Percentiles rank a stretch among this genome's conserved stretches.
These are phyloP conservation scores for Batrachochytrium dendrobatidis DNA, from an alignment of 371 early-diverging fungal species.

Conservation along the genomic window DNA sequence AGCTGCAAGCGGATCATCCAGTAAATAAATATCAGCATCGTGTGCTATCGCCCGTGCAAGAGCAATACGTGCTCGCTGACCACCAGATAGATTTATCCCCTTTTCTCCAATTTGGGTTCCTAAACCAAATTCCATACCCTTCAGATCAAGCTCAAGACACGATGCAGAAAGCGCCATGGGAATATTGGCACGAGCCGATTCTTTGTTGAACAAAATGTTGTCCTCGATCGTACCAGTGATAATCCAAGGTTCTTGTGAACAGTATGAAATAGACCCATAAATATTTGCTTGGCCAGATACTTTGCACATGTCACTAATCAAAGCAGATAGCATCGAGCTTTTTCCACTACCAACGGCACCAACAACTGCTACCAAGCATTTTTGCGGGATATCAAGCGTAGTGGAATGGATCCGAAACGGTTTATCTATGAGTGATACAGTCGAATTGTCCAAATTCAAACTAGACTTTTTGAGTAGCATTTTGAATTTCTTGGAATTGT, in stretches of 20 bases:
- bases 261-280: conserved; percentile 12
- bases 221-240: conserved; percentile 32
- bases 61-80: conserved; percentile 38
- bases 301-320: conserved; percentile 30
- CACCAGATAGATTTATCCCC: conserved; percentile 80
- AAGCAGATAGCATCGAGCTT: conserved; percentile 21
- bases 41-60: conserved; percentile 60
- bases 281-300: background rate
- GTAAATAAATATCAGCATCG: conserved; percentile 65
- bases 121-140: conserved; percentile 34
- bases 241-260: conserved; percentile 34
- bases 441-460: conserved; percentile 8
- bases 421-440: background rate
- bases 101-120: conserved; percentile 76
- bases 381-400: conserved; percentile 33
- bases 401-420: conserved; percentile 21
- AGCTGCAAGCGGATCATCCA: conserved; percentile 9
- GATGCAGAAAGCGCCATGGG: conserved; percentile 17
- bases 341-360: conserved; percentile 46
- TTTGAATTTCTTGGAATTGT: conserved; percentile 30
- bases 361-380: conserved; percentile 46
- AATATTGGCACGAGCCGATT: conserved; percentile 19
- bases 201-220: conserved; percentile 38
- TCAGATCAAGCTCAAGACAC: conserved; percentile 32
- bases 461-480: conserved; percentile 51